Evolutionary conservation across 306 rosid genomes (phyloP).

Genomic region (Vigna trinervia): DNA sequence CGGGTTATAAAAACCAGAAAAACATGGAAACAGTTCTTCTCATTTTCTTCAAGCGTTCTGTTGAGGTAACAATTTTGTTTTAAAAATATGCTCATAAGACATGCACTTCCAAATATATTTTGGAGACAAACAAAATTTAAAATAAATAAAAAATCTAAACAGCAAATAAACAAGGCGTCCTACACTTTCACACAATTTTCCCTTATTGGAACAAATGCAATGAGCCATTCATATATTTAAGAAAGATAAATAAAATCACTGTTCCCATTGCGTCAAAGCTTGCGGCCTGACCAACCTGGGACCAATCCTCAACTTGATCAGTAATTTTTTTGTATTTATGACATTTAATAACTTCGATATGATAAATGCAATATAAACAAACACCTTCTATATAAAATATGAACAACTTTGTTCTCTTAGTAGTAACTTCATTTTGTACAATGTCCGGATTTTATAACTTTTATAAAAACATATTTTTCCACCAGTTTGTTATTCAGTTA

Average conservation of each 20-base stretch:
- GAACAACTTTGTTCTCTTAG: neutral
- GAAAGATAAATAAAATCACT: neutral
- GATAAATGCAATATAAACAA: conserved; percentile 7
- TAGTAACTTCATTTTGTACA: neutral
- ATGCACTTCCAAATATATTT: too few species aligned
- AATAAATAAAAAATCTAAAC: neutral
- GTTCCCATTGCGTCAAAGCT: too few species aligned
- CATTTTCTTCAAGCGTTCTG: neutral
- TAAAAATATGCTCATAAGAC: too few species aligned
- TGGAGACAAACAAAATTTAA: neutral
- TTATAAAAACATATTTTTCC: neutral
- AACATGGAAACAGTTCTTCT: neutral
- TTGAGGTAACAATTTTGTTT: too few species aligned
- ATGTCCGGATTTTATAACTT: neutral
- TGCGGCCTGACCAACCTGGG: neutral
- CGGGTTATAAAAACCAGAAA: neutral
- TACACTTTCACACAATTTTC: neutral
- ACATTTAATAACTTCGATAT: neutral
- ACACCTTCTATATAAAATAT: neutral
- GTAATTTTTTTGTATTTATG: neutral
- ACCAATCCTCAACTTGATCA: neutral
- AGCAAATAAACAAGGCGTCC: neutral
- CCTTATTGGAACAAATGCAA: neutral
- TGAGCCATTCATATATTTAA: neutral
- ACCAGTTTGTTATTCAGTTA: neutral